Evolutionary conservation across 2,329 filamentous ascomycete genomes (phyloP), one percentile per base, ranked within the genome.

Genomic region (Curvularia lunata): DNA sequence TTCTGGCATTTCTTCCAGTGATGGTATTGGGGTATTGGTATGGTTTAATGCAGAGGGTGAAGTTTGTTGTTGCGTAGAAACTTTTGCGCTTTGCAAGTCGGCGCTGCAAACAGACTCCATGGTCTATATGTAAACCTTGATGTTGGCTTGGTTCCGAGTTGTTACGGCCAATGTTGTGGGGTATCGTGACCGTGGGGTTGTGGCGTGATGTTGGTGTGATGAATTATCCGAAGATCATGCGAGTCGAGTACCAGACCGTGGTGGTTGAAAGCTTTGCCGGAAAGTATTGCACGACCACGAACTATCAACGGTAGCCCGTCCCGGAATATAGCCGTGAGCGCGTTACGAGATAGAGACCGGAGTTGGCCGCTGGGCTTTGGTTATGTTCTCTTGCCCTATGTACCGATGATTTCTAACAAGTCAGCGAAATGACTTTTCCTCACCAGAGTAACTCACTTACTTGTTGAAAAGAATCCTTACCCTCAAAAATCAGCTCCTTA

Each of bases 121-220:
- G 43, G 41, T 51, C 48, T 58, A 38, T 49, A 55, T 54, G 56
- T 43, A 48, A 48, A 9, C 7, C 13, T 57, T 42, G 48, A 54
- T 54, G 23, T 30, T 23, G 48, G 45, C 13, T 6, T 13, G 3
- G 1, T 25, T 19, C 23, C 49, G 30, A 37, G 3, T 27, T 45
- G 41, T 52, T n/a, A 28, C 18, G 19, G 1, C 2, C 13, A 19
- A 12, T 1, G 37, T 5, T 62, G 56, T 65, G 59, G 59, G 43
- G 59, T 64, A 63, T 61, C 59, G 59, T 66, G 61, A 62, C 58
- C 60, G 62, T 66, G 56, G 52, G 18, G 27, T 61, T 62, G 67
- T 73, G 71, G 68, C 69, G 71, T 73, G 71, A 73, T 69, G 61
- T 55, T 71, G 63, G 66, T 64, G 61, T 72, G 69, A 73, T 56